Base-by-base conservation (phyloP, 2,329 filamentous ascomycete species). In the Botryotinia narcissicola region DNA sequence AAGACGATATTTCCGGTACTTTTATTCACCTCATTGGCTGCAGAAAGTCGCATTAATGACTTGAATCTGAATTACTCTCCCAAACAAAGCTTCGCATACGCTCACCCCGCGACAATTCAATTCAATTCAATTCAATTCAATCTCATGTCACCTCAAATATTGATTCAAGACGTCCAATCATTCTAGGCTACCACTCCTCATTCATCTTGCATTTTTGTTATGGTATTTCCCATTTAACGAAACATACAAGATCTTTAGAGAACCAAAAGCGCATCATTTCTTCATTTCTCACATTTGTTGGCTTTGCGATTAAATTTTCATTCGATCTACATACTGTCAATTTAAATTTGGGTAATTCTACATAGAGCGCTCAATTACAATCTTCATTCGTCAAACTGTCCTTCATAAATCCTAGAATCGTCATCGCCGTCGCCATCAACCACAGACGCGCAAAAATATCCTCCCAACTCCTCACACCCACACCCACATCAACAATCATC, bases 321-420 rank as follows among this genome's bases (percentile, higher is more conserved):
- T 22, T 48, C 3, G 3, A 48, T 48, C 10, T 48, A 46, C 44
- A 22, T 22, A 22, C 2, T 46, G 7, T 9, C 18, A 46, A 46
- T 46, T 46, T 20, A 1, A 20, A 8, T 20, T 22, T 46, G 9
- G 2, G 1, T 14, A 4, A n/a, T 12, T 0, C 1, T 0, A 14
- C 46, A 25, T 12, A 48, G 0, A 25, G 4, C 4, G 25, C 10
- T 51, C 10, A 14, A 12, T n/a, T n/a, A 2, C 4, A 54, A 10
- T 7, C 5, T n/a, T 4, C 2, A n/a, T 0, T 0, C 7, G 12
- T n/a, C 25, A 9, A 16, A 54, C 12, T 7, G 16, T n/a, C 7
- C 25, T 2, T 16, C 25, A 7, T 4, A n/a, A n/a, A 54, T 5
- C 10, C 9, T 14, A n/a, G 0, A 51, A 54, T n/a, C 25, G 5